Conservation (phyloP, 2,329 filamentous ascomycete species). For the Paecilomyces formosus region DNA sequence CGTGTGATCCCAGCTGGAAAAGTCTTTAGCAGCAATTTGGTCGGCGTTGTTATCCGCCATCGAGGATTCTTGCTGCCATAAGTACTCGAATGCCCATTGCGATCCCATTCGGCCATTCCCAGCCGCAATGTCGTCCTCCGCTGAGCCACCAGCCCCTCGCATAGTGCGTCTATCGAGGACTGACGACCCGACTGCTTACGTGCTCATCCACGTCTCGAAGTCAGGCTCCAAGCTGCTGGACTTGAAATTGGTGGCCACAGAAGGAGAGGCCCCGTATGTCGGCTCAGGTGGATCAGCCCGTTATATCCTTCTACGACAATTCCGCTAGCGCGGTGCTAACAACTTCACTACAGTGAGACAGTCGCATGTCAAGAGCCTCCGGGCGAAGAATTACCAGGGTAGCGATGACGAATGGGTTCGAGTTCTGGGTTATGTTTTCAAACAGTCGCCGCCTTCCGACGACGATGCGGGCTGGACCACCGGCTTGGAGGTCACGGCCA, state of each 20-base stretch:
- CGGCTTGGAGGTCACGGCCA: slow-evolving; percentile 26
- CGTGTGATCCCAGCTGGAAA: neutral
- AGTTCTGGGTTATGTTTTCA: slow-evolving; percentile 28
- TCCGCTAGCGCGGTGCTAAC: slow-evolving; percentile 8
- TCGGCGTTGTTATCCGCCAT: neutral
- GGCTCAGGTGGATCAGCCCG: slow-evolving; percentile 30
- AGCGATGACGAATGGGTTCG: slow-evolving; percentile 35
- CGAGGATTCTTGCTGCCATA: no score
- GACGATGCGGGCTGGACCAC: slow-evolving; percentile 11
- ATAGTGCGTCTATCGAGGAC: slow-evolving; percentile 46
- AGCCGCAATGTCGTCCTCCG: slow-evolving; percentile 5
- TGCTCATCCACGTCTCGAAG: slow-evolving; percentile 45
- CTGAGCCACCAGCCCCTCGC: slow-evolving; percentile 13
- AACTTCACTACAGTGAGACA: slow-evolving; percentile 27
- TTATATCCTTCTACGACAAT: slow-evolving; percentile 1
- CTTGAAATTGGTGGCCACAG: slow-evolving; percentile 50
- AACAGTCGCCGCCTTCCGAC: slow-evolving; percentile 14
- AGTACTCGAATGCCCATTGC: neutral
- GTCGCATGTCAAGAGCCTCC: slow-evolving; percentile 27
- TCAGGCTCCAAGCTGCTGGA: slow-evolving; percentile 38
- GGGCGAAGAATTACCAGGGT: slow-evolving; percentile 37
- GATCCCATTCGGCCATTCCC: neutral
- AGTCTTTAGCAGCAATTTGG: neutral
- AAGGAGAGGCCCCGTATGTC: slow-evolving; percentile 49
- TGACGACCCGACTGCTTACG: slow-evolving; percentile 28